Base-by-base conservation (phyloP, 306 rosid genomes). In the Heteromeles arbutifolia region DNA sequence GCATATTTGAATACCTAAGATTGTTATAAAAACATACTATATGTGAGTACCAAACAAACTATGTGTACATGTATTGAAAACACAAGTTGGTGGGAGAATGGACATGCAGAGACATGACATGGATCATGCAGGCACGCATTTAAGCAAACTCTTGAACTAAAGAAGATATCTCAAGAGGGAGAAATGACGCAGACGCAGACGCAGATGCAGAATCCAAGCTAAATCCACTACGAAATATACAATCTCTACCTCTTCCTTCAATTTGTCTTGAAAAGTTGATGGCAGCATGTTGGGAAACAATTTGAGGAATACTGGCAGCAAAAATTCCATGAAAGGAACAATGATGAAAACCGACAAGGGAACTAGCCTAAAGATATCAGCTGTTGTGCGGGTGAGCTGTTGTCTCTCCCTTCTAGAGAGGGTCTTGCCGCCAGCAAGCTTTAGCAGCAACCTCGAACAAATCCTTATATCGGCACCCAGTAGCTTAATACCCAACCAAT, bases 271-370 rank as follows among this genome's bases (percentile, higher is more conserved):
- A 84, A 95, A 95, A 26, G 96, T 90, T 41, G 98, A 95, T 4
- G 98, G 98, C 84, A 95, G 74, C 97, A 95, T 92, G 85, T 92
- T 95, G 79, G 98, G 98, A 83, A 95, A 95, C 61, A 92, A 74
- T 82, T 87, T 92, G 4, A 95, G 87, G 89, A 90, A 86, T 62
- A 95, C 96, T 14, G 97, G 97, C 80, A 90, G 80, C 77, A 95
- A 83, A 78, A 95, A 89, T 69, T 95, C 98, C 97, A 92, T 89
- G 79, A 92, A 92, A 43, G 98, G 98, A 61, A 95, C 98, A 26
- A 95, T 80, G 71, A 95, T 80, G 73, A 92, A 95, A 75, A 95
- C 97, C 5, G 96, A 90, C 69, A 95, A 74, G 13, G 98, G 97
- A 80, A 92, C 98, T 34, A 95, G 96, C 87, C 97, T 85, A 81